These are phyloP conservation scores for Lepidium didymum DNA, from an alignment of 345 rosid species.

Conservation along the genomic window DNA sequence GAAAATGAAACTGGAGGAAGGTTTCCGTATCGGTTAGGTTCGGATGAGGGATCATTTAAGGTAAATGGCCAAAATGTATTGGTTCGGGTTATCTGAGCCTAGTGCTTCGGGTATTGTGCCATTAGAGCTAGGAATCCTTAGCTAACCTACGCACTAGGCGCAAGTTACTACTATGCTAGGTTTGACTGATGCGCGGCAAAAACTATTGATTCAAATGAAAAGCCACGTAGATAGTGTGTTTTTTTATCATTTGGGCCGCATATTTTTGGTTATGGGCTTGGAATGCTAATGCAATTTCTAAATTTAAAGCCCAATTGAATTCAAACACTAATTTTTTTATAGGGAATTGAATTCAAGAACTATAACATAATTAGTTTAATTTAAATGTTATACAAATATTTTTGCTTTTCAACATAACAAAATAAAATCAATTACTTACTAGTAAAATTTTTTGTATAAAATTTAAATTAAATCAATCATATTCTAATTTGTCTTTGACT, in stretches of 20 bases:
- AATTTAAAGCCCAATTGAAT: too few relatives aligned
- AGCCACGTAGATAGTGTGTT: not conserved
- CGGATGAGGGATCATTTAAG: conserved; percentile 1
- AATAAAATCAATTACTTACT: too few relatives aligned
- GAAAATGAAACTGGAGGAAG: not conserved
- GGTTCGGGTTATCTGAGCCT: conserved; percentile 15
- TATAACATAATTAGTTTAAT: too few relatives aligned
- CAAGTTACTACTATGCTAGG: not conserved
- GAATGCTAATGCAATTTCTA: not conserved
- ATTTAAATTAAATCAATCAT: too few relatives aligned
- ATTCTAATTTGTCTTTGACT: too few relatives aligned
- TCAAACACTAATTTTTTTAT: too few relatives aligned
- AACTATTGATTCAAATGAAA: conserved; percentile 3
- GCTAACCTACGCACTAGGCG: not conserved
- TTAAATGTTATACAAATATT: too few relatives aligned
- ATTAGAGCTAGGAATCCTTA: not conserved
- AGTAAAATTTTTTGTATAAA: too few relatives aligned
- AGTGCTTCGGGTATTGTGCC: not conserved
- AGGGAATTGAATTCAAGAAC: too few relatives aligned
- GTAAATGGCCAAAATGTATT: not conserved
- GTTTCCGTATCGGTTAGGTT: not conserved
- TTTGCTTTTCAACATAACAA: too few relatives aligned
- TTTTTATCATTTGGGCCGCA: not conserved
- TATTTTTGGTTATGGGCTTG: not conserved
- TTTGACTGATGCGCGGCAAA: conserved; percentile 27